Percentiles rank a stretch among this genome's conserved stretches.
Conservation (phyloP, 2,329 filamentous ascomycete species). For the Plenodomus tracheiphilus region DNA sequence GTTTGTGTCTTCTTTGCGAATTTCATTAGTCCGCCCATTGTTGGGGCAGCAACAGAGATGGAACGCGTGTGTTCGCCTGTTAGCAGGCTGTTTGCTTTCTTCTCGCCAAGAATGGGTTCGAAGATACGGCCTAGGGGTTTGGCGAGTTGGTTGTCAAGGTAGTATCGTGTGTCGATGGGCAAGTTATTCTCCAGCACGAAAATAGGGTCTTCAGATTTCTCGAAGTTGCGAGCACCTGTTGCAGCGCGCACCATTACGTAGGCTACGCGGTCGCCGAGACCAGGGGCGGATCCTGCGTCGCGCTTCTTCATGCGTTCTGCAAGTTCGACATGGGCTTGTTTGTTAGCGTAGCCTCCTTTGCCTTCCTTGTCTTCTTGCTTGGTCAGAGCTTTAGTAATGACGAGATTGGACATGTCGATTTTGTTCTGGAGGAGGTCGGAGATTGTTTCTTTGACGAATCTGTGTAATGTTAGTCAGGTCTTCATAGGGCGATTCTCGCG, state of each 20-base stretch:
- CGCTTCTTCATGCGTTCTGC: conserved; percentile 97
- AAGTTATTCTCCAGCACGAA: conserved; percentile 97
- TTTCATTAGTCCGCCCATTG: conserved; percentile 94
- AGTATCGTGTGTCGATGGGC: conserved; percentile 97
- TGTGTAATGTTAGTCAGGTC: conserved; percentile 42
- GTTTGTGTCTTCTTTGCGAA: conserved; percentile 97
- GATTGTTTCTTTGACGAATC: conserved; percentile 95
- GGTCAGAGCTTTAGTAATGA: conserved; percentile 95
- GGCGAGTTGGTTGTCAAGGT: conserved; percentile 95
- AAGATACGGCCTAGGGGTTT: conserved; percentile 96
- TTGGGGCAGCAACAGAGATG: conserved; percentile 89
- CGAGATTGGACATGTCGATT: conserved; percentile 97
- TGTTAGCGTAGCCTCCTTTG: conserved; percentile 69
- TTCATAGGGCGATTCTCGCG: conserved; percentile 43
- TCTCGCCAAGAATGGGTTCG: conserved; percentile 94
- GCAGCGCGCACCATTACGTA: conserved; percentile 97
- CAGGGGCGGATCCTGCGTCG: conserved; percentile 90
- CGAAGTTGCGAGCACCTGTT: conserved; percentile 89
- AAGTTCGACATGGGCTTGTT: conserved; percentile 95
- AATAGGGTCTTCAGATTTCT: conserved; percentile 95
- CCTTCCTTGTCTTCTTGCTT: conserved; percentile 57
- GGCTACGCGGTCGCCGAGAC: conserved; percentile 90
- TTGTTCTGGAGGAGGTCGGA: conserved; percentile 96
- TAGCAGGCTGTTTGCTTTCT: conserved; percentile 81
- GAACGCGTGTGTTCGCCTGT: conserved; percentile 94